Base-by-base conservation (phyloP, 1,284 basidiomycete genomes). In the Apiotrichum montevideense region DNA sequence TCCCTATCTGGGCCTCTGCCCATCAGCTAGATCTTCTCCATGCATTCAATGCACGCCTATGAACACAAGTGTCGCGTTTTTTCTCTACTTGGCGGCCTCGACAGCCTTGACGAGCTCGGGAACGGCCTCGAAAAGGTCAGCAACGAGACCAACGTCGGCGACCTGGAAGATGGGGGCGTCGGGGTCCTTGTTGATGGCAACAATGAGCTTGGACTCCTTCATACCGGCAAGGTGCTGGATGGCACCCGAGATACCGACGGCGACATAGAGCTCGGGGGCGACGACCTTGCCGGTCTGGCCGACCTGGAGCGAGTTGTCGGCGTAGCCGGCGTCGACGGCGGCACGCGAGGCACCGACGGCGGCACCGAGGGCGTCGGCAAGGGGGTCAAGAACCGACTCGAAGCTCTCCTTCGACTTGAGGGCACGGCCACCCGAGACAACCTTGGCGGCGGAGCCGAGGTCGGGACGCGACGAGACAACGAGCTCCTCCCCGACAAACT, bases 131-230 rank as follows among this genome's bases (percentile, higher is more conserved):
- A 87, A 96, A 50, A 96, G 79, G 73, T 96, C 93, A 55, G 84
- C 95, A 3, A 98, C 94, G 29, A 98, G 84, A 5, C 96, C 96
- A 15, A 88, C 83, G 75, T 99, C 96, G 40, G 96, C 96, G 1
- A 99, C 87, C 78, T 98, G 95, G 85, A 98, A 98, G 72, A 99
- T 99, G 5, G 96, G 96, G 14, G 96, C 96, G 71, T 99, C 95
- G 49, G 92, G 82, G 73, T 98, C 95, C 90, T 99, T 99, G 82
- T 99, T 99, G 66, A 98, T 85, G 6, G 96, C 95, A 34, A 97
- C 94, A 65, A 99, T 99, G 67, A 97, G 82, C 80, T 98, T 98
- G 15, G 90, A 93, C 76, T 98, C 96, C 77, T 98, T 98, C 96
- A 98, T 99, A 35, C 96, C 96, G 34, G 96, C 96, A 61, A 98